phyloP scores from a whole-genome alignment of 805 yeast species.

The Ogataea philodendri region DNA sequence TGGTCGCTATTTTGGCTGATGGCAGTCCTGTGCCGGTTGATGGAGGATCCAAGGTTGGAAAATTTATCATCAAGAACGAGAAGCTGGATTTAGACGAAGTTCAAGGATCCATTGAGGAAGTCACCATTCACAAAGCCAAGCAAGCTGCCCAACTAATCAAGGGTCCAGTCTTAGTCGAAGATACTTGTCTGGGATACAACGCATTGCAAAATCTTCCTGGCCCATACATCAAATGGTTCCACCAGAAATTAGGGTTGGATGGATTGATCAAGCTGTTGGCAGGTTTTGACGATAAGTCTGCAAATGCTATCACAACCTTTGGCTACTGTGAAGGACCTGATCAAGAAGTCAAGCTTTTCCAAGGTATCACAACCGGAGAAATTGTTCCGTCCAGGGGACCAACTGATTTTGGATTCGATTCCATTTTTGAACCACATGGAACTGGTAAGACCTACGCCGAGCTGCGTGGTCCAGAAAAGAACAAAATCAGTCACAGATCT shows the following conservation, averaged over 20 bases:
- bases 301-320: constrained; percentile 87
- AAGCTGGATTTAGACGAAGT: constrained; percentile 83
- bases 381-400: constrained; percentile 82
- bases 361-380: constrained; percentile 77
- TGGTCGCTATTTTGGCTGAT: constrained; percentile 64
- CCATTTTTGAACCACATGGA: constrained; percentile 83
- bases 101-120: constrained; percentile 83
- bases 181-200: constrained; percentile 82
- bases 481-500: constrained; percentile 82
- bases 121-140: constrained; percentile 75
- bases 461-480: constrained; percentile 73
- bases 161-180: constrained; percentile 93
- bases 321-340: constrained; percentile 88
- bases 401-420: constrained; percentile 90
- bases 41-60: constrained; percentile 42
- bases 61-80: constrained; percentile 53
- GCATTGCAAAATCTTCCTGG: constrained; percentile 88
- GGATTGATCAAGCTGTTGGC: constrained; percentile 75
- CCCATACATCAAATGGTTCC: constrained; percentile 88
- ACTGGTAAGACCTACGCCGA: constrained; percentile 80
- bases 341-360: constrained; percentile 67
- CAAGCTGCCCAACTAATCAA: constrained; percentile 60
- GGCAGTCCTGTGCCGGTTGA: constrained; percentile 26
- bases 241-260: constrained; percentile 66
- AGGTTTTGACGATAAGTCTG: constrained; percentile 80